Conservation (phyloP, 179 eudicot species). For the Actinidia chinensis region DNA sequence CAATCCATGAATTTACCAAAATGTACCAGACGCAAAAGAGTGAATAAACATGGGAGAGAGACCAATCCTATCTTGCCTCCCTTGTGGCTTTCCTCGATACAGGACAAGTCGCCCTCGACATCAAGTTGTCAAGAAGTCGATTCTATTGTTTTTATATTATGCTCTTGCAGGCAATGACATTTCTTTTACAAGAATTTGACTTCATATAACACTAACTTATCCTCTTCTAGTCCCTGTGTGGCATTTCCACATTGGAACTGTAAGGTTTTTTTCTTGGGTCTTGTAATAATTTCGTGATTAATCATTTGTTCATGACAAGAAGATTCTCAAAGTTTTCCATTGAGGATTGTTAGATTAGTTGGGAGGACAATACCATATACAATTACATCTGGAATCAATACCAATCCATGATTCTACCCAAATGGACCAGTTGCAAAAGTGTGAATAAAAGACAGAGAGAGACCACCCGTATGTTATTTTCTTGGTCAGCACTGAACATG, state of each 20-base stretch:
- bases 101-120: slow-evolving; percentile 14
- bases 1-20: neutral
- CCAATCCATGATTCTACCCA: neutral
- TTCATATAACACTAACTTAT: neutral
- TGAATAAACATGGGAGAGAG: neutral
- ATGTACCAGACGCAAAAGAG: neutral
- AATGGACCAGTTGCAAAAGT: neutral
- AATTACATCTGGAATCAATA: slow-evolving; percentile 12
- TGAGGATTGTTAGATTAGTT: neutral
- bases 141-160: slow-evolving; percentile 20
- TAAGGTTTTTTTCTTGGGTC: too few species aligned
- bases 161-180: neutral
- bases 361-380: slow-evolving; percentile 7
- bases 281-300: too few species aligned
- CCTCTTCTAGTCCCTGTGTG: neutral
- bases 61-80: slow-evolving; percentile 9
- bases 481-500: neutral
- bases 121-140: slow-evolving; percentile 15
- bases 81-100: slow-evolving; percentile 18
- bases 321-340: too few species aligned
- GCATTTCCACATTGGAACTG: neutral
- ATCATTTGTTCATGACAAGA: too few species aligned
- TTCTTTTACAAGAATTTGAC: slow-evolving; percentile 1
- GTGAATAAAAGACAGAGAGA: neutral
- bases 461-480: neutral